Conservation (phyloP, 2,329 filamentous ascomycete species). For the Triangularia verruculosa region DNA sequence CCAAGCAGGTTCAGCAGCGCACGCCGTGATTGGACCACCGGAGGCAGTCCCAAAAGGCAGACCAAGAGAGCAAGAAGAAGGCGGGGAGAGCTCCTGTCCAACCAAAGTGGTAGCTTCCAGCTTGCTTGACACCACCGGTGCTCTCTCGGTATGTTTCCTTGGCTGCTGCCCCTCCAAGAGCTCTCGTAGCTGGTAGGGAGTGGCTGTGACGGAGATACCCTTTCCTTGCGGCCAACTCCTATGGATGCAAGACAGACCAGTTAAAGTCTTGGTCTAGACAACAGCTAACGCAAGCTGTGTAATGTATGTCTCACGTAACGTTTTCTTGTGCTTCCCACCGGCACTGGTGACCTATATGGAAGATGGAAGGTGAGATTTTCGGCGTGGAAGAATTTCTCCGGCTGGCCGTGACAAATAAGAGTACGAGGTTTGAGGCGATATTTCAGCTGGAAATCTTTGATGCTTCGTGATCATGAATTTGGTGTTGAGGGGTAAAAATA, state of each 20-base stretch:
- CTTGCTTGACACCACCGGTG: not conserved
- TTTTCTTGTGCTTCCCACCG: not conserved
- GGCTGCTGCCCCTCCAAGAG: not conserved
- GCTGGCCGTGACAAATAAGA: not conserved
- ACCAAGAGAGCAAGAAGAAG: not conserved
- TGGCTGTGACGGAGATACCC: not conserved
- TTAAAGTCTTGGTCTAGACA: not conserved
- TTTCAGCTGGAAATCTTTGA: not conserved
- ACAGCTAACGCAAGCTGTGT: not conserved
- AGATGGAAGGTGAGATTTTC: not conserved
- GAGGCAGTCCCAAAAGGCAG: not conserved
- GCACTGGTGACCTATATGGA: not conserved
- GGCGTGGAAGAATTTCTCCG: not conserved
- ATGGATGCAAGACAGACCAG: not conserved
- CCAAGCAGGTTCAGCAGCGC: not conserved
- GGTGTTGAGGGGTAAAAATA: not conserved
- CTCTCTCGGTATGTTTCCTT: not conserved
- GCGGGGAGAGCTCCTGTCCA: not conserved
- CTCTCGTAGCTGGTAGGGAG: not conserved
- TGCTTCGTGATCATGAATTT: not conserved
- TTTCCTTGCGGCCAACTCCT: not conserved
- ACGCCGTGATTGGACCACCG: not conserved
- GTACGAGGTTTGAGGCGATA: not conserved
- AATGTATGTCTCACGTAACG: constrained; percentile 9
- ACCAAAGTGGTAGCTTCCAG: not conserved